These are phyloP conservation scores for Russula emetica DNA, from an alignment of 768 basidiomycete species.

Conservation along the genomic window DNA sequence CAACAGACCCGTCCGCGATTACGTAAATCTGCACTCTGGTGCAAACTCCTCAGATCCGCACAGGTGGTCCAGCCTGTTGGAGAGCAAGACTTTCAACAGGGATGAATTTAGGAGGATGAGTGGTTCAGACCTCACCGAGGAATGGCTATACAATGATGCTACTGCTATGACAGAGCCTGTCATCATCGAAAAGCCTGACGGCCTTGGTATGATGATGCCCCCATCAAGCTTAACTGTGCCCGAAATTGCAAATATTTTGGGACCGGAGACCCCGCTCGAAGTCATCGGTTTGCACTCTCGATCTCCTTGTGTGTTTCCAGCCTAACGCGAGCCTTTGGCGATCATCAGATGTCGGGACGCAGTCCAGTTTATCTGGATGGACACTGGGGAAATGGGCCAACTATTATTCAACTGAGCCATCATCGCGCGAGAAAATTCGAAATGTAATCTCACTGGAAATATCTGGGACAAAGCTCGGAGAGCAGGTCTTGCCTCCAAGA, in stretches of 20 bases:
- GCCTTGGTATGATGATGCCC: conserved; percentile 91
- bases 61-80: conserved; percentile 61
- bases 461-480: conserved; percentile 75
- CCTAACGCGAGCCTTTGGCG: conserved; percentile 14
- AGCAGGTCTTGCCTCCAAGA: conserved; percentile 75
- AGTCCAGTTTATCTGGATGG: conserved; percentile 84
- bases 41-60: conserved; percentile 58
- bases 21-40: conserved; percentile 68
- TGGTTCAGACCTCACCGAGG: conserved; percentile 59
- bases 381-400: conserved; percentile 87
- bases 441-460: conserved; percentile 97
- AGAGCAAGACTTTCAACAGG: conserved; percentile 57
- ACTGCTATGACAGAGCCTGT: conserved; percentile 79
- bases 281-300: conserved; percentile 68
- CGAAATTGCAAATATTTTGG: conserved; percentile 77
- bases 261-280: conserved; percentile 74
- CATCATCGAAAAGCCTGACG: conserved; percentile 70
- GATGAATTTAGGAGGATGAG: conserved; percentile 65
- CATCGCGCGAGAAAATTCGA: conserved; percentile 75
- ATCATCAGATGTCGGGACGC: conserved; percentile 74
- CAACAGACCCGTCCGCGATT: conserved; percentile 71
- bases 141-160: conserved; percentile 73
- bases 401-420: conserved; percentile 68
- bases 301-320: neutral
- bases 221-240: conserved; percentile 61